Percentiles rank a stretch among this genome's conserved stretches.
Conservation (phyloP, 2,329 filamentous ascomycete genomes). For the Claviceps digitariae region DNA sequence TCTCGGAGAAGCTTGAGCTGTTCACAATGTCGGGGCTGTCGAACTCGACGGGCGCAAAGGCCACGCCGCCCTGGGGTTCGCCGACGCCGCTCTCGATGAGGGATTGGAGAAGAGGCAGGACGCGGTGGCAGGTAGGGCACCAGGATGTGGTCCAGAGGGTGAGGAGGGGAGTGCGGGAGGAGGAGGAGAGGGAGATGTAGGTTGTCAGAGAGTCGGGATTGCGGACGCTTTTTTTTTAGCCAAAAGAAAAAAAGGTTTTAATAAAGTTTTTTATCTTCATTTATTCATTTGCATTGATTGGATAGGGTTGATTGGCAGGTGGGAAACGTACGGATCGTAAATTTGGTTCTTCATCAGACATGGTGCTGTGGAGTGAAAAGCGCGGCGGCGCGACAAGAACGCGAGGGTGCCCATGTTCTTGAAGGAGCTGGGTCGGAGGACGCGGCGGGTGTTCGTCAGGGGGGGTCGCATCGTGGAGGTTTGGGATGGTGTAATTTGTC, state of each 20-base stretch:
- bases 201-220: conserved; percentile 39
- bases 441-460: neutral
- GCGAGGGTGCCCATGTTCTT: neutral
- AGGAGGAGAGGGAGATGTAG: conserved; percentile 40
- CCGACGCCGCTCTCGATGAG: conserved; percentile 38
- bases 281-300: too few relatives aligned
- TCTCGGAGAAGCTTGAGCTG: conserved; percentile 13
- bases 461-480: neutral
- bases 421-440: neutral
- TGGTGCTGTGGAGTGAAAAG: conserved; percentile 6
- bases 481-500: neutral
- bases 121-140: conserved; percentile 38
- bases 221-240: conserved; percentile 33
- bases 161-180: conserved; percentile 39
- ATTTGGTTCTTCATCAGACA: conserved; percentile 10
- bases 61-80: conserved; percentile 41
- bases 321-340: conserved; percentile 8
- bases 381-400: neutral
- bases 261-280: too few relatives aligned
- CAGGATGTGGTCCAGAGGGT: conserved; percentile 48
- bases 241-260: too few relatives aligned
- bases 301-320: neutral
- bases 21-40: conserved; percentile 44
- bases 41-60: conserved; percentile 40
- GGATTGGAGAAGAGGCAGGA: conserved; percentile 33